Percentiles rank a stretch among this genome's conserved stretches.
These are phyloP conservation scores for Lathyrus tuberosus DNA, from an alignment of 306 rosid species.

Conservation along the genomic window DNA sequence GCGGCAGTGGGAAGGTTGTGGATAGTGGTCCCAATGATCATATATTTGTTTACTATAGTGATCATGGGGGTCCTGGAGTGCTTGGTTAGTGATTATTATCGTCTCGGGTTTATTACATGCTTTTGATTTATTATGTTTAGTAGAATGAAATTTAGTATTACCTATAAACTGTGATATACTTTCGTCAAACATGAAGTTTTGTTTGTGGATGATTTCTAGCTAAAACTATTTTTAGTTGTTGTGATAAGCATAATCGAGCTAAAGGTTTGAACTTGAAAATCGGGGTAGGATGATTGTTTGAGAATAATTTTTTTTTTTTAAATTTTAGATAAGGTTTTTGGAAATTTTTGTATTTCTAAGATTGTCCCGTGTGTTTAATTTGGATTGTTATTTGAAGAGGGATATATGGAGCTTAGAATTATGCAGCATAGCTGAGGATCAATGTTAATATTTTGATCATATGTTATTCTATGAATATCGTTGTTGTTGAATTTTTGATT, in stretches of 20 bases:
- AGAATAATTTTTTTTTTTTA: not conserved
- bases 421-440: slow-evolving; percentile 5
- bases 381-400: slow-evolving; percentile 7
- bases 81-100: slow-evolving; percentile 69
- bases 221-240: slow-evolving; percentile 10
- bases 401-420: slow-evolving; percentile 3
- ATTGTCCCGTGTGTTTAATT: slow-evolving; percentile 20
- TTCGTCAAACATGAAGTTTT: slow-evolving; percentile 6
- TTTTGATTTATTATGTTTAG: slow-evolving; percentile 4
- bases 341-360: not conserved
- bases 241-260: not conserved
- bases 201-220: not conserved
- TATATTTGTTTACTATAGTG: slow-evolving; percentile 82
- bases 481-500: not conserved
- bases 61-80: slow-evolving; percentile 96
- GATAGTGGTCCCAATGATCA: slow-evolving; percentile 94
- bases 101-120: not conserved
- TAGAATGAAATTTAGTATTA: slow-evolving; percentile 11
- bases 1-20: slow-evolving; percentile 95
- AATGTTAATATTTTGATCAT: slow-evolving; percentile 18
- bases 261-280: not conserved
- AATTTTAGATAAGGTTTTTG: slow-evolving; percentile 9
- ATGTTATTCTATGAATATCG: slow-evolving; percentile 11
- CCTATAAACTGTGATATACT: not conserved
- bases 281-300: not conserved